These are phyloP conservation scores for Monascus ruber DNA, from an alignment of 2,329 filamentous ascomycete genomes.

Conservation along the genomic window DNA sequence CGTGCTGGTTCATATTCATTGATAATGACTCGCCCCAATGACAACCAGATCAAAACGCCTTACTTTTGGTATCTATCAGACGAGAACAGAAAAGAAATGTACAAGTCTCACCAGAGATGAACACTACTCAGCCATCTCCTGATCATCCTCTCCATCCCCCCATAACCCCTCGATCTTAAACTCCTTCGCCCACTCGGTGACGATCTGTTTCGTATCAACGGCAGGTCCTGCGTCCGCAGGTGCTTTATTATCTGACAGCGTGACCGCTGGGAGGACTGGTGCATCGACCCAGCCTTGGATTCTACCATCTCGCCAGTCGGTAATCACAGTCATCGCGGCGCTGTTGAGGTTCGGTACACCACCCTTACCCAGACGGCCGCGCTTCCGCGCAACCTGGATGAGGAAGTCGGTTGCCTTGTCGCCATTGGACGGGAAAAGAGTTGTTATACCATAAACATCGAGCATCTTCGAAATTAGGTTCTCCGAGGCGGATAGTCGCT, in stretches of 20 bases:
- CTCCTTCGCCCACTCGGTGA: conserved; percentile 85
- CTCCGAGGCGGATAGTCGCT: conserved; percentile 61
- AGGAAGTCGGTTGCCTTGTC: conserved; percentile 84
- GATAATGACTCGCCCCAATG: conserved; percentile 1
- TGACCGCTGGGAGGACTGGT: conserved; percentile 53
- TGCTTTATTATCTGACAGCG: conserved; percentile 23
- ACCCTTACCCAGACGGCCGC: conserved; percentile 76
- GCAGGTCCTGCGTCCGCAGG: conserved; percentile 23
- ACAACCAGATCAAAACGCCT: conserved; percentile 7
- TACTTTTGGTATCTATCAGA: conserved; percentile 22
- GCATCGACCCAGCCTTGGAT: conserved; percentile 87
- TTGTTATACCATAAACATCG: conserved; percentile 71
- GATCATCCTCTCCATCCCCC: conserved; percentile 50
- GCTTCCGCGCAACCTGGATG: conserved; percentile 86
- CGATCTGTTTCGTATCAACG: conserved; percentile 70
- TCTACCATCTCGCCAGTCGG: conserved; percentile 91
- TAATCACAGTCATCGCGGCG: conserved; percentile 85
- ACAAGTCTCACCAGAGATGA: conserved; percentile 5
- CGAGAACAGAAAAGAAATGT: conserved; percentile 13
- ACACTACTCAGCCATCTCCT: conserved; percentile 30
- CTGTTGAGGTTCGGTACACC: conserved; percentile 80
- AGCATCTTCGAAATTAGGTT: conserved; percentile 69
- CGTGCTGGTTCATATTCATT: conserved; percentile 1
- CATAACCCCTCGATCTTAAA: conserved; percentile 91
- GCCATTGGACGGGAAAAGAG: conserved; percentile 58